A percentile compares a stretch with the other conserved stretches of the same genome.
These are phyloP conservation scores for Mallotus japonicus DNA, from an alignment of 441 rosid species.

Conservation along the genomic window DNA sequence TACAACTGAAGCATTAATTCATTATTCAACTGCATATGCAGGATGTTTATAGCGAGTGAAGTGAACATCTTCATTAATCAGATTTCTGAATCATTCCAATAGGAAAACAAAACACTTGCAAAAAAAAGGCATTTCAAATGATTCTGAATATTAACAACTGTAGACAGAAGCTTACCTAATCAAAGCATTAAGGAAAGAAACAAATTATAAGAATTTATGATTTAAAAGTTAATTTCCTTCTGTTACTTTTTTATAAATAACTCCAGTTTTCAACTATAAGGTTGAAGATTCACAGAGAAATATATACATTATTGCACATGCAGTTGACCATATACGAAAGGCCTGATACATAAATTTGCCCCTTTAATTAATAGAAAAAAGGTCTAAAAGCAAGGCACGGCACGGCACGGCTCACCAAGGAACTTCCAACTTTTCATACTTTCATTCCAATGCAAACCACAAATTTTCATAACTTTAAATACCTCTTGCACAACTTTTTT, in stretches of 20 bases:
- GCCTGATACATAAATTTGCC: not conserved
- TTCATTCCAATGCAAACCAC: too few relatives aligned
- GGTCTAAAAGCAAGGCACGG: not conserved
- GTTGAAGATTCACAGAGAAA: not conserved
- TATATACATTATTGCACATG: not conserved
- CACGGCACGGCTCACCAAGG: not conserved
- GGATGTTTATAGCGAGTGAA: not conserved
- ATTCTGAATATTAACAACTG: not conserved
- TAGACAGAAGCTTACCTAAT: not conserved
- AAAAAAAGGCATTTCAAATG: too few relatives aligned
- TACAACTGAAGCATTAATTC: not conserved
- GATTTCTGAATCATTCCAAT: too few relatives aligned
- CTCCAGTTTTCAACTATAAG: not conserved
- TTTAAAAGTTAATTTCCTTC: not conserved
- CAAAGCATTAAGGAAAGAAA: not conserved
- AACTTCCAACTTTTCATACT: too few relatives aligned
- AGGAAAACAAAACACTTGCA: too few relatives aligned
- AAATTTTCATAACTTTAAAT: too few relatives aligned
- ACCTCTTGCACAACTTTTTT: too few relatives aligned
- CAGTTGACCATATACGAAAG: not conserved
- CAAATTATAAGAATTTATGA: not conserved
- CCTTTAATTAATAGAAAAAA: not conserved
- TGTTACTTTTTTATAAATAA: not conserved
- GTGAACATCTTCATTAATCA: not conserved
- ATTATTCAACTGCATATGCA: not conserved